phyloP scores from a whole-genome alignment of 306 rosid genomes.

The Phaseolus lunatus region DNA sequence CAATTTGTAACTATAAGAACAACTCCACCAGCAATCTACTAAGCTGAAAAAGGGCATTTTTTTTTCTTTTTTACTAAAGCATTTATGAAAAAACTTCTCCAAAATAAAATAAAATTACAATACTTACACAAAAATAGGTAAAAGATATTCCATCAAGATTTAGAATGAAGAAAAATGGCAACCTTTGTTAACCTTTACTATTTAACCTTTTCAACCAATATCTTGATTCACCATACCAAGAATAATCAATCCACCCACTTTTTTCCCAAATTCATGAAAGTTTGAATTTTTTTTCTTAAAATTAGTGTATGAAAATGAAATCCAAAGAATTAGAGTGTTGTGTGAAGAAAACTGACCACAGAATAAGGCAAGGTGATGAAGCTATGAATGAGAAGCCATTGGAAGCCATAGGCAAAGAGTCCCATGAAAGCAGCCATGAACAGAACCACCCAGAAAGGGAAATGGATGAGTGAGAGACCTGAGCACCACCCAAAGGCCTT shows the following conservation, averaged over 20 bases:
- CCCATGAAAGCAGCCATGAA: conserved; percentile 62
- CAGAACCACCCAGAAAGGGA: conserved; percentile 68
- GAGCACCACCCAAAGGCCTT: conserved; percentile 79
- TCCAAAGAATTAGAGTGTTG: not conserved
- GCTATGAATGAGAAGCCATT: conserved; percentile 65
- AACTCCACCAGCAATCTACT: conserved; percentile 1
- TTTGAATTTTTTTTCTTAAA: no score
- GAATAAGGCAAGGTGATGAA: conserved; percentile 62
- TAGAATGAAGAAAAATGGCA: no score
- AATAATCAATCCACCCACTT: no score
- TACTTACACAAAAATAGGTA: no score
- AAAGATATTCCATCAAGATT: no score
- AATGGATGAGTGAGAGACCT: conserved; percentile 58
- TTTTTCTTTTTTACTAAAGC: no score
- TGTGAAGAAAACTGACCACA: conserved; percentile 60
- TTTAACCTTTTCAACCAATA: no score
- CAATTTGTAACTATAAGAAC: not conserved
- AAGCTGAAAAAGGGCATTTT: not conserved
- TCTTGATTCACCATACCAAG: no score
- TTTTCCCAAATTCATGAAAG: no score
- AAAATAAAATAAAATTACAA: no score
- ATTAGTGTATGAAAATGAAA: not conserved
- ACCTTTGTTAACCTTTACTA: no score
- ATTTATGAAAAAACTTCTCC: no score
- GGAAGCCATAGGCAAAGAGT: conserved; percentile 67